Evolutionary conservation across 768 basidiomycete genomes (phyloP), one percentile per base, ranked within the genome.

Genomic region (Boletus vermiculosoides): DNA sequence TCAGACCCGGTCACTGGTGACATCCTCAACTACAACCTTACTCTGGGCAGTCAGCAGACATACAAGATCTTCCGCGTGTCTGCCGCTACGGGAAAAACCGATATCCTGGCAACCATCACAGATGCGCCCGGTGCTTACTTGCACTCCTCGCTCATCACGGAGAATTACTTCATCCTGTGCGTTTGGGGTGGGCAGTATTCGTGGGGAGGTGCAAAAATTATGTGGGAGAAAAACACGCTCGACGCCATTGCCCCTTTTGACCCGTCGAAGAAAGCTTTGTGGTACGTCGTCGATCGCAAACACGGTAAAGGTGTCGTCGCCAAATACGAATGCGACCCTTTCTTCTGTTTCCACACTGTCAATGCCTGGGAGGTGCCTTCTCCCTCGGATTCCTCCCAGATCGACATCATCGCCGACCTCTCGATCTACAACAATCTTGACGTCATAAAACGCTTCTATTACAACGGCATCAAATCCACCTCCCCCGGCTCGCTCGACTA

Each of bases 91-190:
- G 73, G 70, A 25, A 52, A 71, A 55, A 72, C 68, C 0, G 71
- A 70, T 22, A 67, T 77, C 15, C 23, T 77, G 6, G 75, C 76
- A 3, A 66, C 67, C 11, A 73, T 77, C 49, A 66, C 60, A 5
- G 76, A 76, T 46, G 77, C 77, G 0, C 74, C 74, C 0, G 65
- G 61, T n/a, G 70, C 74, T 20, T 77, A 77, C 52, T 36, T 77
- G 34, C 76, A 77, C 56, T 73, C 74, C 18, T 69, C 75, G 15
- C 52, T 70, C 7, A 62, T 77, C 59, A 77, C 76, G 20, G 65
- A 71, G 50, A 72, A 71, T 23, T 75, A 73, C 58, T 66, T 74
- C 45, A 64, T 76, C 36, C 52, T 77, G 12, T 76, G 72, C 50
- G 50, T 75, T 13, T 78, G 73, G 75, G 62, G 66, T 20, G 58